Evolutionary conservation across 176 grass and related monocot species (phyloP).

Genomic region (Eleusine indica): DNA sequence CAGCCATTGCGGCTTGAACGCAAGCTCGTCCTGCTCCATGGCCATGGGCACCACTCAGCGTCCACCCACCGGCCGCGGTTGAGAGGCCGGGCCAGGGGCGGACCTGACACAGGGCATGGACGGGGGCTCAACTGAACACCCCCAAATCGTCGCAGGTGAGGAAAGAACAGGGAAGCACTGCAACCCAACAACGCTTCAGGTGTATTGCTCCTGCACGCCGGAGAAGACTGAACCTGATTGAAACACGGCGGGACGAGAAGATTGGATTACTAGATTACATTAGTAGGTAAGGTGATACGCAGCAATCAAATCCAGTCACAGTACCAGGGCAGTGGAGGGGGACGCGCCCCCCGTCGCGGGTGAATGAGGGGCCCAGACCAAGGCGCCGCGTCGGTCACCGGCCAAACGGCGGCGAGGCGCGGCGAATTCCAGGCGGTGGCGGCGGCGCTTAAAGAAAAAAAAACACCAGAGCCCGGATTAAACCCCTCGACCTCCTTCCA

Average conservation of each 20-base stretch:
- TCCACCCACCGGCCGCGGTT: slow-evolving; percentile 51
- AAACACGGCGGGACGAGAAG: neutral
- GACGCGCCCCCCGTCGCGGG: neutral
- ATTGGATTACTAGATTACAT: neutral
- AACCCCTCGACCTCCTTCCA: slow-evolving; percentile 1
- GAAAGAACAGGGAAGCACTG: too few relatives aligned
- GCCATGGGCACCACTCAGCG: slow-evolving; percentile 50
- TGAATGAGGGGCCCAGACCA: neutral
- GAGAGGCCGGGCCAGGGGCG: slow-evolving; percentile 37
- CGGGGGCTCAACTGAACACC: neutral
- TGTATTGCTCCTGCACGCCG: slow-evolving; percentile 3
- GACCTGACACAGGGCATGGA: slow-evolving; percentile 25
- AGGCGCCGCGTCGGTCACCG: neutral
- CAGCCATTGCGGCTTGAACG: slow-evolving; percentile 72
- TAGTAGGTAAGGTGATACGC: neutral
- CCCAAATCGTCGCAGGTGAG: too few relatives aligned
- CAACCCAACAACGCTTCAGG: too few relatives aligned
- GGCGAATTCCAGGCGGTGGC: neutral
- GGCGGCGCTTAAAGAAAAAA: neutral
- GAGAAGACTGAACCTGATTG: slow-evolving; percentile 12
- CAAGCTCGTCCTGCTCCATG: slow-evolving; percentile 59
- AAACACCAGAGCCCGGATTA: neutral
- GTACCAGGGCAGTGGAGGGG: neutral
- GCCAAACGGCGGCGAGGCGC: neutral
- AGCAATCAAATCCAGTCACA: neutral